These are phyloP conservation scores for Monilinia laxa DNA, from an alignment of 2,329 filamentous ascomycete species.

Conservation along the genomic window DNA sequence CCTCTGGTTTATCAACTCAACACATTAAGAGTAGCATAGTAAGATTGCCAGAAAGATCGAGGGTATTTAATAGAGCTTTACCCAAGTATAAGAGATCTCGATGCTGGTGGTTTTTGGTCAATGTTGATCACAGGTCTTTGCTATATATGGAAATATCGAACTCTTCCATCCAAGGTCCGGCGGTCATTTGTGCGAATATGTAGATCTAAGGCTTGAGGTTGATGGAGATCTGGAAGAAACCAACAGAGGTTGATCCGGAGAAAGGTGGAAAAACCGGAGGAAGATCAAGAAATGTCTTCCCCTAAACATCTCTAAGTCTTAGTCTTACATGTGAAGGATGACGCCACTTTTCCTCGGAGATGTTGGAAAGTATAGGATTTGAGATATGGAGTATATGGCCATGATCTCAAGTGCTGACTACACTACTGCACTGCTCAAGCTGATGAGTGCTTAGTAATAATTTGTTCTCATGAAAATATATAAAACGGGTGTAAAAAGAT, in stretches of 20 bases:
- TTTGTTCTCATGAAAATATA: not conserved
- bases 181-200: not conserved
- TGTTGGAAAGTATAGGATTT: conserved; percentile 1
- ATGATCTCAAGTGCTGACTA: too few relatives aligned
- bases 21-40: too few relatives aligned
- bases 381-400: not conserved
- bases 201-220: not conserved
- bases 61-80: too few relatives aligned
- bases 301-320: not conserved
- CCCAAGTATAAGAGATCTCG: too few relatives aligned
- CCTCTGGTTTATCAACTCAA: too few relatives aligned
- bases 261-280: not conserved
- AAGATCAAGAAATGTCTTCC: not conserved
- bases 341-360: not conserved
- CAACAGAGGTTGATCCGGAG: conserved; percentile 1
- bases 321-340: not conserved
- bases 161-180: not conserved
- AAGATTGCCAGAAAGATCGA: too few relatives aligned
- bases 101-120: too few relatives aligned
- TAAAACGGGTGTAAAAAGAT: too few relatives aligned
- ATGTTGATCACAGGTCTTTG: not conserved
- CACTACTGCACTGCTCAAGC: too few relatives aligned
- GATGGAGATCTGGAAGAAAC: not conserved
- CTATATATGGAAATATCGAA: not conserved
- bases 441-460: conserved; percentile 8